Percentiles rank a stretch among this genome's conserved stretches.
Conservation (phyloP, 2,329 filamentous ascomycete species). For the Diaporthe vaccinii region DNA sequence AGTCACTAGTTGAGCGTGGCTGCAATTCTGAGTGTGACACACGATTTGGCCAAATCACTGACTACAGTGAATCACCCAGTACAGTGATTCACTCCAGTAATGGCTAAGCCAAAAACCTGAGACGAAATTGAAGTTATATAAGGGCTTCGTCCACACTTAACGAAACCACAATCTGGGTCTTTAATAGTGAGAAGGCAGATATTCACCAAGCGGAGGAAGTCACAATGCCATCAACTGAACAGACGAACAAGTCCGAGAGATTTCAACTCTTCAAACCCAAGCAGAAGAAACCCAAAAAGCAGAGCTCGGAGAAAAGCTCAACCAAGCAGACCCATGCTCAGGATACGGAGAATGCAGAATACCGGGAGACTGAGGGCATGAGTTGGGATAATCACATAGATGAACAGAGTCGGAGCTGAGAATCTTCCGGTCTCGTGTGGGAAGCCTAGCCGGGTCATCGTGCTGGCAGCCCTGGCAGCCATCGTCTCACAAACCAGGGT, state of each 20-base stretch:
- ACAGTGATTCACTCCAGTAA: conserved; percentile 5
- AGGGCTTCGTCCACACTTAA: not conserved
- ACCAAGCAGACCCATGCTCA: not conserved
- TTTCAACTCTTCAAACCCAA: not conserved
- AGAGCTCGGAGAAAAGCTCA: not conserved
- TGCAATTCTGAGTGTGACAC: not conserved
- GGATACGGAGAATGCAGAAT: not conserved
- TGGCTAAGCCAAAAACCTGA: not conserved
- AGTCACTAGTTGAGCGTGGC: not conserved
- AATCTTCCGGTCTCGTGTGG: not conserved
- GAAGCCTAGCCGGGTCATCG: not conserved
- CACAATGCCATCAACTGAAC: not conserved
- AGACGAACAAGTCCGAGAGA: not conserved
- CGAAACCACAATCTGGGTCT: too few species aligned
- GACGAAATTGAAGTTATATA: not conserved
- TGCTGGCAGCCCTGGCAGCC: not conserved
- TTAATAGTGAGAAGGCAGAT: too few species aligned
- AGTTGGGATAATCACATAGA: not conserved
- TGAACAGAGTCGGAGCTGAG: not conserved
- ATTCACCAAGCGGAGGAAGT: not conserved
- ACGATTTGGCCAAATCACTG: not conserved
- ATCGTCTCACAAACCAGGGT: not conserved
- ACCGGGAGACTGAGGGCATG: not conserved
- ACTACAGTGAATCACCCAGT: not conserved
- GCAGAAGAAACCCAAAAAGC: not conserved